A percentile compares a stretch with the other conserved stretches of the same genome.
Evolutionary conservation across 2,329 filamentous ascomycete genomes (phyloP).

Genomic region (Fusarium paranaense): DNA sequence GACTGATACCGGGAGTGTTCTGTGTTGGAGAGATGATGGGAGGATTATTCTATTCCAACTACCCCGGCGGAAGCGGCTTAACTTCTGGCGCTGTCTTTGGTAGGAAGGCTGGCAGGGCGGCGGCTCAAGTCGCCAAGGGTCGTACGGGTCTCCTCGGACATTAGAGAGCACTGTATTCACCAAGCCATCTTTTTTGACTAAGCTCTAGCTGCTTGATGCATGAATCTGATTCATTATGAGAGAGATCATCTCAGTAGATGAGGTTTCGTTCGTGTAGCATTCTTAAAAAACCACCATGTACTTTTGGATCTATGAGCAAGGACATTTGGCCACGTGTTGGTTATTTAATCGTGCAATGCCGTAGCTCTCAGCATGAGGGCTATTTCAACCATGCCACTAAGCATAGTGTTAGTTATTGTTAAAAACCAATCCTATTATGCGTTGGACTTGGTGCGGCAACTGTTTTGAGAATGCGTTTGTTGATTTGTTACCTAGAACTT

Average conservation of each 20-base stretch:
- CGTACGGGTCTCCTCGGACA: neutral
- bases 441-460: no score
- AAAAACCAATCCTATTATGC: no score
- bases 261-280: neutral
- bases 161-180: no score
- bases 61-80: conserved; percentile 72
- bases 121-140: conserved; percentile 14
- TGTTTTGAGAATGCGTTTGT: no score
- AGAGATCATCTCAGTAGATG: neutral
- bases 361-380: no score
- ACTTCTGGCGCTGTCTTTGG: conserved; percentile 69
- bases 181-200: neutral
- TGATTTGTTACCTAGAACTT: no score
- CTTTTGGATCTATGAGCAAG: no score
- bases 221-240: neutral
- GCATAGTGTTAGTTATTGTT: no score
- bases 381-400: no score
- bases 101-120: conserved; percentile 52
- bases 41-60: conserved; percentile 72
- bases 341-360: no score
- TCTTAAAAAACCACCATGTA: neutral
- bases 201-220: neutral
- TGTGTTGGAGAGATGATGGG: conserved; percentile 76
- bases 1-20: conserved; percentile 66
- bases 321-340: no score